Evolutionary conservation across 2,329 filamentous ascomycete species (phyloP).

Genomic region (Ceratocystis colombiana): DNA sequence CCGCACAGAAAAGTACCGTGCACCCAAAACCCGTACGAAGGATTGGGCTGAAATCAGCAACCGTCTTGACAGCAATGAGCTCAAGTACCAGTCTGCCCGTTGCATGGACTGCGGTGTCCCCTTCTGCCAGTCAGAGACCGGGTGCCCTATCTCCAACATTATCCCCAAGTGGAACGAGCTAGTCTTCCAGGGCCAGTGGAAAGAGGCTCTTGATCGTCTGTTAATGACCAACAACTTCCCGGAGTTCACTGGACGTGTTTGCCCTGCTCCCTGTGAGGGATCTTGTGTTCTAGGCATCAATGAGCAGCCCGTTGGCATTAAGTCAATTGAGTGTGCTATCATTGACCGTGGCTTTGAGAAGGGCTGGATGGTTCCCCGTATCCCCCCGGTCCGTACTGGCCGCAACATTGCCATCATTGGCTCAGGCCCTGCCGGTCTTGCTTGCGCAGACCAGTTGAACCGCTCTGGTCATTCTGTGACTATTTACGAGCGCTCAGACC

Average conservation of each 20-base stretch:
- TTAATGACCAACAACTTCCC: slow-evolving; percentile 98
- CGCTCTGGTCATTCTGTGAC: slow-evolving; percentile 80
- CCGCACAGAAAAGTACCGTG: slow-evolving; percentile 85
- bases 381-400: slow-evolving; percentile 69
- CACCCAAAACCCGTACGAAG: slow-evolving; percentile 69
- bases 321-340: slow-evolving; percentile 95
- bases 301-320: slow-evolving; percentile 94
- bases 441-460: slow-evolving; percentile 88
- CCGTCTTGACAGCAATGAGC: slow-evolving; percentile 82
- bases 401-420: slow-evolving; percentile 85
- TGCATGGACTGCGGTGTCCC: slow-evolving; percentile 99
- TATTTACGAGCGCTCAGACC: slow-evolving; percentile 86
- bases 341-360: slow-evolving; percentile 95
- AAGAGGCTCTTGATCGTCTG: slow-evolving; percentile 79
- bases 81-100: slow-evolving; percentile 91
- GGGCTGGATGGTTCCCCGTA: slow-evolving; percentile 89
- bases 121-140: slow-evolving; percentile 93
- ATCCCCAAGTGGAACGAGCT: slow-evolving; percentile 96
- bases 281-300: slow-evolving; percentile 95
- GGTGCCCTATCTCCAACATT: slow-evolving; percentile 93
- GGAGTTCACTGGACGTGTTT: slow-evolving; percentile 94
- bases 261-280: slow-evolving; percentile 91
- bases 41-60: slow-evolving; percentile 89
- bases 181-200: slow-evolving; percentile 68
- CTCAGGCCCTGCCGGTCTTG: slow-evolving; percentile 83